Conservation (phyloP, 108 stramenopile species). For the Nitzschia putrida region DNA sequence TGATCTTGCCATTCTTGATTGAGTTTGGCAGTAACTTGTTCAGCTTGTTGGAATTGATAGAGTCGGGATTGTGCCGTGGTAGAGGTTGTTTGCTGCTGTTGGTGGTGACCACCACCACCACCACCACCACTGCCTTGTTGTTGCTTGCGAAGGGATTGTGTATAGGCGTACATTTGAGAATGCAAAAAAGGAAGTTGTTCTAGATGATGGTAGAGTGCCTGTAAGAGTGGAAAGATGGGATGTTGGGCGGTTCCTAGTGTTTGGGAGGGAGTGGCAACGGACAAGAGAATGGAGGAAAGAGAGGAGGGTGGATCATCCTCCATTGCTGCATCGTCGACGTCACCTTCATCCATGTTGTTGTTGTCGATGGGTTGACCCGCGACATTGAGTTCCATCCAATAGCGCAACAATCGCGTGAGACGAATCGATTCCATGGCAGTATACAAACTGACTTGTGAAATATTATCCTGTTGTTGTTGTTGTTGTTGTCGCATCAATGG, state of each 20-base stretch:
- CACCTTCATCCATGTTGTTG: slow-evolving; percentile 4
- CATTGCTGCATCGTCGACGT: neutral
- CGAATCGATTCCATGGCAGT: slow-evolving; percentile 27
- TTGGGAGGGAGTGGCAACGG: slow-evolving; percentile 11
- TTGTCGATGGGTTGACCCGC: slow-evolving; percentile 3
- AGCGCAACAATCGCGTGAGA: slow-evolving; percentile 31
- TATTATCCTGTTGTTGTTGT: no score
- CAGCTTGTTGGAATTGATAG: slow-evolving; percentile 27
- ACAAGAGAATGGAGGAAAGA: slow-evolving; percentile 21
- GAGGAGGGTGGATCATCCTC: neutral
- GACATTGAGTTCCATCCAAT: slow-evolving; percentile 46
- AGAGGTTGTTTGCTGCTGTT: neutral
- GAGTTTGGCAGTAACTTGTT: slow-evolving; percentile 34
- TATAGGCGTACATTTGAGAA: slow-evolving; percentile 43
- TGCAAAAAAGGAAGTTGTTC: slow-evolving; percentile 44
- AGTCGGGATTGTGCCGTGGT: slow-evolving; percentile 27
- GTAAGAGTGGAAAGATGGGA: slow-evolving; percentile 26
- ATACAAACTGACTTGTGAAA: slow-evolving; percentile 20
- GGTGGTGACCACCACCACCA: no score
- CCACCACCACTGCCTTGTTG: neutral
- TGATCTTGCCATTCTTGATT: slow-evolving; percentile 46
- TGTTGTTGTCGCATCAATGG: slow-evolving; percentile 10
- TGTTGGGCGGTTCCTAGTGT: slow-evolving; percentile 6
- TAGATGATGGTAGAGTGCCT: slow-evolving; percentile 45
- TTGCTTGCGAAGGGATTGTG: slow-evolving; percentile 29